Conservation (phyloP, 371 early-diverging fungal genomes). For the Rhizomucor miehei region DNA sequence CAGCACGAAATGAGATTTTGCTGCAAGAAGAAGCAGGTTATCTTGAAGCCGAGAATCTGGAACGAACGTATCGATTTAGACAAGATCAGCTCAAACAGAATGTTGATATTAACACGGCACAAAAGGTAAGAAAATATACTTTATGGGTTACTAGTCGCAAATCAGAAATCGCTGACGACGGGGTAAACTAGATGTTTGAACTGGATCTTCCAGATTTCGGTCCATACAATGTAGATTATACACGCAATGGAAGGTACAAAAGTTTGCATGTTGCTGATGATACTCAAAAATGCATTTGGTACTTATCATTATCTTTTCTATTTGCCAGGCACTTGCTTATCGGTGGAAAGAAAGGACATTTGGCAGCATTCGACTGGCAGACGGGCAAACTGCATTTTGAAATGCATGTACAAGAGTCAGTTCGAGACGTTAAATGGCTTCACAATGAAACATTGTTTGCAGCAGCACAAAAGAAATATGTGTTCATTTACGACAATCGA, state of each 20-base stretch:
- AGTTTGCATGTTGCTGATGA: not conserved
- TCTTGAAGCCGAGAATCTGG: conserved; percentile 87
- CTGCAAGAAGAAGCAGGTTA: conserved; percentile 72
- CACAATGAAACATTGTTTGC: conserved; percentile 98
- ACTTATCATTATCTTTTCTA: no score
- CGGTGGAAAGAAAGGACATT: conserved; percentile 89
- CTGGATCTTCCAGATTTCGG: conserved; percentile 85
- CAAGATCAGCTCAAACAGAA: conserved; percentile 77
- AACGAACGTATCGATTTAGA: conserved; percentile 83
- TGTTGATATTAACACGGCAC: conserved; percentile 76
- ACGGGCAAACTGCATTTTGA: conserved; percentile 83
- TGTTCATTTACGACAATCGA: conserved; percentile 94
- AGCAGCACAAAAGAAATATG: conserved; percentile 93
- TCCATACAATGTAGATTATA: conserved; percentile 88
- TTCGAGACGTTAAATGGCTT: conserved; percentile 92
- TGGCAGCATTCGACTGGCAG: conserved; percentile 94
- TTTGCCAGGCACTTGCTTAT: conserved; percentile 81
- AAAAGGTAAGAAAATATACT: conserved; percentile 56
- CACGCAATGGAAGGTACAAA: conserved; percentile 82
- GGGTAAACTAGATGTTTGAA: conserved; percentile 61
- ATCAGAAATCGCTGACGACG: not conserved
- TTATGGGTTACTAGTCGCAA: not conserved
- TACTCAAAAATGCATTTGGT: not conserved
- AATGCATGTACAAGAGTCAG: conserved; percentile 83
- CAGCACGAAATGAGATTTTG: conserved; percentile 77